These are phyloP conservation scores for Euphrasia confusa DNA, from an alignment of 257 asterid genomes.

Conservation along the genomic window DNA sequence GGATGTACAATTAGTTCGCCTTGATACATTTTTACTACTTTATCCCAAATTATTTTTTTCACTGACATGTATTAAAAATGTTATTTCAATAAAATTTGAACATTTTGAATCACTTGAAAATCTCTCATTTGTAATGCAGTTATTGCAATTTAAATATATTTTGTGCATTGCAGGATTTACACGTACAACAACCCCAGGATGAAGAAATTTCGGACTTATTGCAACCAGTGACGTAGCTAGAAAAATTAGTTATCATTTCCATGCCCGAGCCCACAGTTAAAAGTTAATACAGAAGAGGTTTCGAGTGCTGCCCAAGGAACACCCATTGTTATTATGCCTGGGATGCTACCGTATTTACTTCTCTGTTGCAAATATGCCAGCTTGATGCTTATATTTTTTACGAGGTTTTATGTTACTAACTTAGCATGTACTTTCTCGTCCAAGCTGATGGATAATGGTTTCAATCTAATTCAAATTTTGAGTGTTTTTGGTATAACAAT, in stretches of 20 bases:
- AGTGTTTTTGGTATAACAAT: neutral
- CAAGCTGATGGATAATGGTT: constrained; percentile 29
- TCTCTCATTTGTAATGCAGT: neutral
- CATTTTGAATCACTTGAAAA: neutral
- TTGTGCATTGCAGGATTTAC: constrained; percentile 50
- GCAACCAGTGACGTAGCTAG: constrained; percentile 45
- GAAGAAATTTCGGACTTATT: constrained; percentile 59
- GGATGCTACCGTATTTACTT: constrained; percentile 21
- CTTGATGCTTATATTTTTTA: constrained; percentile 15
- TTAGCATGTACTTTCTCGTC: constrained; percentile 13
- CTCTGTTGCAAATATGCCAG: constrained; percentile 23
- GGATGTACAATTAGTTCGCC: neutral
- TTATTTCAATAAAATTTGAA: neutral
- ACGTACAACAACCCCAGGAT: constrained; percentile 48
- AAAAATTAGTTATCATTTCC: constrained; percentile 29
- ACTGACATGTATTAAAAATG: too few species aligned
- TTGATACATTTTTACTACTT: too few species aligned
- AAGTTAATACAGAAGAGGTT: constrained; percentile 7
- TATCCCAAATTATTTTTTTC: too few species aligned
- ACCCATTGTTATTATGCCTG: constrained; percentile 19
- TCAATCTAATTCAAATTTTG: constrained; percentile 29
- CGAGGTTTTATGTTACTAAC: constrained; percentile 6
- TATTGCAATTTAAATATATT: neutral
- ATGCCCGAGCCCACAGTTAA: constrained; percentile 20
- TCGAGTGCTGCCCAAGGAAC: constrained; percentile 12